phyloP scores from a whole-genome alignment of 2,329 filamentous ascomycete species.

The Rhinocladiella similis region DNA sequence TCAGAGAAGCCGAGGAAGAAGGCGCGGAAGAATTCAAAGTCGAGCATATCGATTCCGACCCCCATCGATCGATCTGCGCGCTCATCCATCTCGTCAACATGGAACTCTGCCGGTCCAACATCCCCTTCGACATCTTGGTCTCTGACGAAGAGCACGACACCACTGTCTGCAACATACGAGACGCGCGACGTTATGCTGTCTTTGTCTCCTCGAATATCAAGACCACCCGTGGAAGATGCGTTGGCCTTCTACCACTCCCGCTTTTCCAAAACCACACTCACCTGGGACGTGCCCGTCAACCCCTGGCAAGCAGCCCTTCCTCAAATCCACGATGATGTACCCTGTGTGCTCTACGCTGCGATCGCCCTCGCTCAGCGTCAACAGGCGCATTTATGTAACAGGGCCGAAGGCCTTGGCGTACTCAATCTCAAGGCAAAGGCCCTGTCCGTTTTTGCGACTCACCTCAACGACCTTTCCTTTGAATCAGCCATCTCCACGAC shows the following conservation, averaged over 20 bases:
- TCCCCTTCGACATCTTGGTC: constrained; percentile 12
- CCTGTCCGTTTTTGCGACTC: constrained; percentile 18
- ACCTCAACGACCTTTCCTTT: constrained; percentile 18
- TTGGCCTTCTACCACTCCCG: constrained; percentile 21
- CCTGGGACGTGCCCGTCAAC: constrained; percentile 21
- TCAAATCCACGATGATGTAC: constrained; percentile 19
- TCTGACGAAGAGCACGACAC: neutral
- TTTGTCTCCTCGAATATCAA: constrained; percentile 7
- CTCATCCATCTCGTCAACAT: neutral
- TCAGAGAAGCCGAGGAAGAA: constrained; percentile 5
- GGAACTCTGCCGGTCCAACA: neutral
- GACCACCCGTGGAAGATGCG: constrained; percentile 14
- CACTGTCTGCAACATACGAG: neutral
- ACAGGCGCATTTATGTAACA: constrained; percentile 19
- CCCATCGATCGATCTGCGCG: neutral
- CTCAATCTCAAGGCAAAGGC: constrained; percentile 21
- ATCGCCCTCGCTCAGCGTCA: constrained; percentile 22
- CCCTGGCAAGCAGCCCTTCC: constrained; percentile 23
- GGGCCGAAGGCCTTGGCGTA: constrained; percentile 15
- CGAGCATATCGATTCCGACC: neutral
- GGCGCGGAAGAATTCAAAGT: constrained; percentile 13
- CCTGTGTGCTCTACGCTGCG: constrained; percentile 22
- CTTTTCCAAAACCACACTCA: constrained; percentile 25
- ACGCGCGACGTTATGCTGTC: neutral
- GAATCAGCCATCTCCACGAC: constrained; percentile 21